A percentile compares a stretch with the other conserved stretches of the same genome.
Evolutionary conservation across 78 protist genomes (phyloP).

Genomic region (Chrysochromulina parva): DNA sequence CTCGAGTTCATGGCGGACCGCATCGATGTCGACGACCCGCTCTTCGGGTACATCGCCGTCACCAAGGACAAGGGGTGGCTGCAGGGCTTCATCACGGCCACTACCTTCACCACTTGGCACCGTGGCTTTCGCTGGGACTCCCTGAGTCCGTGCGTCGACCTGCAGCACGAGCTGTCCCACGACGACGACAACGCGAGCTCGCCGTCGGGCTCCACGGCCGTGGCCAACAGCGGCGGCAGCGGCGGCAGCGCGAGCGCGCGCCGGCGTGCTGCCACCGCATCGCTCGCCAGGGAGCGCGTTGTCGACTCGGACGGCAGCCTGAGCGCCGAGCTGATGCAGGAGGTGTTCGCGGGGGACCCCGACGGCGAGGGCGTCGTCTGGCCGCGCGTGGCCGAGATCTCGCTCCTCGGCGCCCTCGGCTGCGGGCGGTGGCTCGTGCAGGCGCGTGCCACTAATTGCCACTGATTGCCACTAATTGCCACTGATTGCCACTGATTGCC

Average conservation of each 20-base stretch:
- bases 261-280: too few species aligned
- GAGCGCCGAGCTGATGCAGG: neutral
- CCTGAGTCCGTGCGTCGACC: neutral
- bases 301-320: too few species aligned
- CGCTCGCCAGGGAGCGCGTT: neutral
- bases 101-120: slow-evolving; percentile 30
- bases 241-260: too few species aligned
- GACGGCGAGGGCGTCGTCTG: slow-evolving; percentile 31
- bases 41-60: neutral
- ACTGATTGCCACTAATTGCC: too few species aligned
- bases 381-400: slow-evolving; percentile 37
- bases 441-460: too few species aligned
- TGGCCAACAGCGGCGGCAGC: too few species aligned
- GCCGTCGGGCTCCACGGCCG: too few species aligned
- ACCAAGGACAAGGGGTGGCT: slow-evolving; percentile 12
- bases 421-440: slow-evolving; percentile 28
- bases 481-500: too few species aligned
- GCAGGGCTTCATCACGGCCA: slow-evolving; percentile 22
- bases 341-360: slow-evolving; percentile 39
- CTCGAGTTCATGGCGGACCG: slow-evolving; percentile 45
- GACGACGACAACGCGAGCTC: too few species aligned
- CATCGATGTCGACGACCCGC: slow-evolving; percentile 10
- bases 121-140: slow-evolving; percentile 13
- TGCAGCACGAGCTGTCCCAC: too few species aligned
- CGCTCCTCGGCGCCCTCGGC: slow-evolving; percentile 47